phyloP scores from a whole-genome alignment of 805 yeast genomes.

The Cyberlindnera galapagoensis region DNA sequence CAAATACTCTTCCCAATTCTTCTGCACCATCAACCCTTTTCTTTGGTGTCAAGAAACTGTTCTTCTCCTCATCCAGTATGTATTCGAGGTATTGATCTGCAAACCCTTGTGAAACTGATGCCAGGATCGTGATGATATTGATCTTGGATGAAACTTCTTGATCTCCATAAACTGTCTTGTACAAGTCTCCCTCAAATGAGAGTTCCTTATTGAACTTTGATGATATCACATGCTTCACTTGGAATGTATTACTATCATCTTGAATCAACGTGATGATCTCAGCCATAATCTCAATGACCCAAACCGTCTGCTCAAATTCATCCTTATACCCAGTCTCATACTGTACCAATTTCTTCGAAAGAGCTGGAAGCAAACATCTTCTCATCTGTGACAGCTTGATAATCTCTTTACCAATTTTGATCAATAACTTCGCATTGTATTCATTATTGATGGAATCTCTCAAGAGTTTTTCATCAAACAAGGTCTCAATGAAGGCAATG shows the following conservation, averaged over 20 bases:
- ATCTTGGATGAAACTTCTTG: constrained; percentile 51
- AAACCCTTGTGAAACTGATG: constrained; percentile 24
- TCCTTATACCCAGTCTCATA: constrained; percentile 32
- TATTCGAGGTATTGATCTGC: constrained; percentile 19
- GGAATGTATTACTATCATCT: constrained; percentile 48
- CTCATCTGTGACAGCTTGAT: constrained; percentile 50
- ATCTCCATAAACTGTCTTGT: constrained; percentile 46
- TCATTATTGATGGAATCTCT: constrained; percentile 27
- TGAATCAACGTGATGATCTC: constrained; percentile 44
- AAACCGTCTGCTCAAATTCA: constrained; percentile 34
- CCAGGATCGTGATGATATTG: constrained; percentile 40
- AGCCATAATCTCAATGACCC: constrained; percentile 48
- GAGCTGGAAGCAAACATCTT: constrained; percentile 58
- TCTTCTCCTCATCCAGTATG: constrained; percentile 25
- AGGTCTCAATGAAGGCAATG: constrained; percentile 41
- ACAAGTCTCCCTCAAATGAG: constrained; percentile 31
- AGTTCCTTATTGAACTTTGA: constrained; percentile 41
- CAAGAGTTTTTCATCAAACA: constrained; percentile 39
- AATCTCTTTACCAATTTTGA: constrained; percentile 35
- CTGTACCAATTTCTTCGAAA: constrained; percentile 40
- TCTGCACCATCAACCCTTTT: constrained; percentile 64
- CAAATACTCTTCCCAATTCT: constrained; percentile 54
- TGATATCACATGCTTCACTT: constrained; percentile 53
- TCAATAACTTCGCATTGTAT: constrained; percentile 20
- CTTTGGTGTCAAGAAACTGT: constrained; percentile 40